phyloP scores from a whole-genome alignment of 768 basidiomycete genomes.

The Lyophyllum decastes region DNA sequence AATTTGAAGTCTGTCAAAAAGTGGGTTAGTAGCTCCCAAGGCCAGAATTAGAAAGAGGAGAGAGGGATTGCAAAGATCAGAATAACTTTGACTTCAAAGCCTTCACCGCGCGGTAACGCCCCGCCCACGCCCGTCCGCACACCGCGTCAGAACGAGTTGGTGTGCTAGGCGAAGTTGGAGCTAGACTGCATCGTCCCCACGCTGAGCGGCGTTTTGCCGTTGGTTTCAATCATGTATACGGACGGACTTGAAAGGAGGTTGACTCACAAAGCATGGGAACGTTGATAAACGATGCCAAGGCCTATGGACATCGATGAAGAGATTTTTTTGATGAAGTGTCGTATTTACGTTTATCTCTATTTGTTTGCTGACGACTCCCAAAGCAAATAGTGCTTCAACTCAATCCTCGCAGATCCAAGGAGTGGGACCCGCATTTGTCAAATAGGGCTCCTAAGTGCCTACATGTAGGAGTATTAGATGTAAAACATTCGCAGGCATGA shows the following conservation, averaged over 20 bases:
- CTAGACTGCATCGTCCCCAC: conserved; percentile 13
- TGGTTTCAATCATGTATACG: conserved; percentile 3
- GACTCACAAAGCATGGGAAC: background rate
- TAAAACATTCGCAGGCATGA: too few relatives aligned
- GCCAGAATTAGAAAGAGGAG: background rate
- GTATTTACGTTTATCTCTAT: background rate
- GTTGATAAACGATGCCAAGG: too few relatives aligned
- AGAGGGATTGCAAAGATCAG: background rate
- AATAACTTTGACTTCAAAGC: conserved; percentile 19
- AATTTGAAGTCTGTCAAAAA: background rate
- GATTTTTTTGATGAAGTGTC: background rate
- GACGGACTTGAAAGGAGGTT: background rate
- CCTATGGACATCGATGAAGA: too few relatives aligned
- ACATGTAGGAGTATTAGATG: too few relatives aligned
- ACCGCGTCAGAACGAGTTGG: conserved; percentile 19
- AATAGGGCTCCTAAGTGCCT: too few relatives aligned
- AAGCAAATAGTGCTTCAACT: background rate
- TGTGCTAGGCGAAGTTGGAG: conserved; percentile 13
- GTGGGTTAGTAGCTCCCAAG: background rate
- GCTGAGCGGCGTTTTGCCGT: conserved; percentile 15
- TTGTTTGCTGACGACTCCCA: background rate
- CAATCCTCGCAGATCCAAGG: background rate
- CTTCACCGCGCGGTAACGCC: conserved; percentile 16
- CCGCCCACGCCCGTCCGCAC: conserved; percentile 16
- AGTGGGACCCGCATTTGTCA: too few relatives aligned